Evolutionary conservation across 2,329 filamentous ascomycete species (phyloP).

Genomic region (Neofusicoccum parvum): DNA sequence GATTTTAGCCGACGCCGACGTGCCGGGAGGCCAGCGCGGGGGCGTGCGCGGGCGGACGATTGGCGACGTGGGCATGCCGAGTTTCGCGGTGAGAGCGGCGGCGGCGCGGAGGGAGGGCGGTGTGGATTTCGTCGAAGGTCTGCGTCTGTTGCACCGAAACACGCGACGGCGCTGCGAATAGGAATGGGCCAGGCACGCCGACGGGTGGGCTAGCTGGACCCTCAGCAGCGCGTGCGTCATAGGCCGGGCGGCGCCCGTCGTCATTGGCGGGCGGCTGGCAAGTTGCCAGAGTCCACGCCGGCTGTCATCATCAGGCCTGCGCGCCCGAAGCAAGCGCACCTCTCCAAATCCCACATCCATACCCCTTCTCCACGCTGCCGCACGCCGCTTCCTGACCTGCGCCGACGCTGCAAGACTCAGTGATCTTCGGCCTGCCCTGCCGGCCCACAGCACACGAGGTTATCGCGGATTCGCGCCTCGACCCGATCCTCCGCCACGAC

Average conservation of each 20-base stretch:
- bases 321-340: background rate
- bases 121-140: background rate
- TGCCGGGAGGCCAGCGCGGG: background rate
- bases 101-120: background rate
- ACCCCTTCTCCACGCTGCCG: background rate
- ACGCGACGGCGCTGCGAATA: too few species aligned
- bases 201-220: too few species aligned
- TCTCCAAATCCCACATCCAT: background rate
- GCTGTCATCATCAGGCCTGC: background rate
- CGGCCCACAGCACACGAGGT: background rate
- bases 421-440: slow-evolving; percentile 2
- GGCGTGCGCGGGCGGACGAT: background rate
- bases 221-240: too few species aligned
- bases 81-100: background rate
- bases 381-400: background rate
- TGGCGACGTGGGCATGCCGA: background rate
- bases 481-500: background rate
- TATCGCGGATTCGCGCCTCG: background rate
- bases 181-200: too few species aligned
- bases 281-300: too few species aligned
- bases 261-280: too few species aligned
- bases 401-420: background rate
- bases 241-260: too few species aligned
- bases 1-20: background rate
- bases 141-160: too few species aligned